Evolutionary conservation across 805 yeast species (phyloP).

Genomic region (Metschnikowia hibisci): DNA sequence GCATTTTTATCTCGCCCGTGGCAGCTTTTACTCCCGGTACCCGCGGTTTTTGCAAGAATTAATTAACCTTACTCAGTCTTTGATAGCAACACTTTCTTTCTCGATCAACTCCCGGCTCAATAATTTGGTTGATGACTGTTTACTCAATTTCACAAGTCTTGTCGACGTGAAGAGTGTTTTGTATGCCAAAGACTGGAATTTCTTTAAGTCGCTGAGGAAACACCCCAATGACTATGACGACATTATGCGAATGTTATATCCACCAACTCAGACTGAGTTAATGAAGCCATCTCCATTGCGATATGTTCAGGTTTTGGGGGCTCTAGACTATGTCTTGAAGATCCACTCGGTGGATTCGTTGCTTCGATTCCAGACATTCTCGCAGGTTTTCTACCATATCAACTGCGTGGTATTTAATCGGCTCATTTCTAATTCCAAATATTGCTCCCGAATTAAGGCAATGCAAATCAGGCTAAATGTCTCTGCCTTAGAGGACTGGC

Average conservation of each 20-base stretch:
- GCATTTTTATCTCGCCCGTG: conserved; percentile 71
- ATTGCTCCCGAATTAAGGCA: conserved; percentile 76
- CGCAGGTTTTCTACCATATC: conserved; percentile 76
- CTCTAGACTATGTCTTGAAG: conserved; percentile 79
- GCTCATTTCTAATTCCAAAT: conserved; percentile 61
- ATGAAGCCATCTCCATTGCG: conserved; percentile 87
- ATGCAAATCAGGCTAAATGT: conserved; percentile 85
- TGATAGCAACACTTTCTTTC: conserved; percentile 62
- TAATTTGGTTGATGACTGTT: conserved; percentile 56
- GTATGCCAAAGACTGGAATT: conserved; percentile 67
- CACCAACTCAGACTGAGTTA: conserved; percentile 77
- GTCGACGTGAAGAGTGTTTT: conserved; percentile 75
- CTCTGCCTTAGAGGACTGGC: conserved; percentile 91
- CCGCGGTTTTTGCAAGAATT: conserved; percentile 62
- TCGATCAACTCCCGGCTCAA: conserved; percentile 61
- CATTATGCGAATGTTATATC: conserved; percentile 70
- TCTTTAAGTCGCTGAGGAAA: conserved; percentile 42
- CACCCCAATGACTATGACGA: conserved; percentile 62
- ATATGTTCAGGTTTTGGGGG: conserved; percentile 82
- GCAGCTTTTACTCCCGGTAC: conserved; percentile 49
- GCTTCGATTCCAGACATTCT: conserved; percentile 70
- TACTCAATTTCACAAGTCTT: conserved; percentile 73
- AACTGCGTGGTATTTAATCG: conserved; percentile 70
- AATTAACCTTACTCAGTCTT: conserved; percentile 49
- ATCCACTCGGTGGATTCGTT: conserved; percentile 77